Conservation (phyloP, 345 rosid species). For the Heritiera fomes region DNA sequence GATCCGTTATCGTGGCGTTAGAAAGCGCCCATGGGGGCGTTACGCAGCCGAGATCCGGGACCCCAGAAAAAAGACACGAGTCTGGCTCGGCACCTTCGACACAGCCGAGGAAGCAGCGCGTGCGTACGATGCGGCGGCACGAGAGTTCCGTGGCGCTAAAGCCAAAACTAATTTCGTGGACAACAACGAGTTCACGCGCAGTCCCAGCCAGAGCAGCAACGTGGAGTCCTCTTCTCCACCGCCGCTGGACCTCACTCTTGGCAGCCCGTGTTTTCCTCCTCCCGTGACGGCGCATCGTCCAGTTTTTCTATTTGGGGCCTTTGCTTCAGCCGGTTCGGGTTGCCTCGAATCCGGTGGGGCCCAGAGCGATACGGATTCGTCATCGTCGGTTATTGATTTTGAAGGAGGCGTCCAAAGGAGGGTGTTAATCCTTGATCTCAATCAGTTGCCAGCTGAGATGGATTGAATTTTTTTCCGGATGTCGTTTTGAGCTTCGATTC, state of each 20-base stretch:
- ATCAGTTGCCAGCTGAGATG: conserved; percentile 56
- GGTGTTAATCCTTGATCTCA: conserved; percentile 64
- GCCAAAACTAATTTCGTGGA: conserved; percentile 80
- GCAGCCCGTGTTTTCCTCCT: conserved; percentile 35
- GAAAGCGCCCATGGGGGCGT: conserved; percentile 95
- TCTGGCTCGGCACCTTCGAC: conserved; percentile 92
- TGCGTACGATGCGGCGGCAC: conserved; percentile 86
- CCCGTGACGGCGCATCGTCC: conserved; percentile 46
- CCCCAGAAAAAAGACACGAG: conserved; percentile 84
- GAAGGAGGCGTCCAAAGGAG: conserved; percentile 35
- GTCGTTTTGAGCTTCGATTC: conserved; percentile 27
- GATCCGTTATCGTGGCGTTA: conserved; percentile 81
- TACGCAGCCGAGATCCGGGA: conserved; percentile 98
- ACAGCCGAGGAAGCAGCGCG: conserved; percentile 95
- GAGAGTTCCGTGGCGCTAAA: conserved; percentile 77
- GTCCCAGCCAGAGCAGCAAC: conserved; percentile 87
- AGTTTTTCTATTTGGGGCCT: conserved; percentile 49
- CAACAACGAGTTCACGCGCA: conserved; percentile 35
- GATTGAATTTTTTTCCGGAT: conserved; percentile 36
- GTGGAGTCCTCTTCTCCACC: conserved; percentile 64
- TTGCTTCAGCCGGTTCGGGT: conserved; percentile 37
- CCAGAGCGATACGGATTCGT: conserved; percentile 71
- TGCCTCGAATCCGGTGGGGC: conserved; percentile 28
- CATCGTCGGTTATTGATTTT: conserved; percentile 53
- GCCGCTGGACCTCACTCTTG: conserved; percentile 57